Evolutionary conservation across 2,329 filamentous ascomycete species (phyloP), one percentile per base, ranked within the genome.

Genomic region (Colletotrichum sp.): DNA sequence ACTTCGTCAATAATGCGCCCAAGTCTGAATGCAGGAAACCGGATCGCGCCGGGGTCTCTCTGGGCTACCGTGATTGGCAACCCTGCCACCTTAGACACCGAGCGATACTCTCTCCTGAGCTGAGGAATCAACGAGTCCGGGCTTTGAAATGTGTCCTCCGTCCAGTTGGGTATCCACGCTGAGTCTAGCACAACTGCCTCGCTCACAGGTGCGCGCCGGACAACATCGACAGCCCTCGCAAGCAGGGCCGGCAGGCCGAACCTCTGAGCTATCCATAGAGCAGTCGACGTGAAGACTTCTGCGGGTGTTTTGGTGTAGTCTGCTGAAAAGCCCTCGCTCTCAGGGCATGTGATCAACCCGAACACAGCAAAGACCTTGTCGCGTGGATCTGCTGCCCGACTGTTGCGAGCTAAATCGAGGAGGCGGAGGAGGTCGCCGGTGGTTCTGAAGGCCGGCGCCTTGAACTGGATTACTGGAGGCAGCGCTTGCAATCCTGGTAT

Each of bases 341-440:
- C 62, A 0, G 78, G 59, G 57, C 81, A 79, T 5, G 71, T 64
- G 34, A 82, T 79, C 15, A 81, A 8, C 2, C 80, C 80, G 15
- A 79, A 78, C 2, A 80, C 61, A 1, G 80, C 78, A 62, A 81
- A 82, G 3, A 82, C 67, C 70, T 81, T 82, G 27, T 82, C 81
- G 4, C 78, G 75, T 7, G 80, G 77, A 3, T 81, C 78, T 6
- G 80, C 78, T 6, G 81, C 79, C 4, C 44, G 55, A 11, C 66
- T 72, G 12, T 34, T 36, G 1, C 62, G 36, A 1, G 67, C 67
- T 29, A 59, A n/a, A 15, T 75, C 67, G 16, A 71, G 62, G 1
- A 75, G 67, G 3, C 22, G 27, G 16, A 77, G 72, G n/a, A 75
- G 32, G 32, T 67, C 44, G n/a, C 34, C 22, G 25, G 55, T 59